Evolutionary conservation across 208 protist genomes (phyloP).

Genomic region (Acanthamoeba sp.): DNA sequence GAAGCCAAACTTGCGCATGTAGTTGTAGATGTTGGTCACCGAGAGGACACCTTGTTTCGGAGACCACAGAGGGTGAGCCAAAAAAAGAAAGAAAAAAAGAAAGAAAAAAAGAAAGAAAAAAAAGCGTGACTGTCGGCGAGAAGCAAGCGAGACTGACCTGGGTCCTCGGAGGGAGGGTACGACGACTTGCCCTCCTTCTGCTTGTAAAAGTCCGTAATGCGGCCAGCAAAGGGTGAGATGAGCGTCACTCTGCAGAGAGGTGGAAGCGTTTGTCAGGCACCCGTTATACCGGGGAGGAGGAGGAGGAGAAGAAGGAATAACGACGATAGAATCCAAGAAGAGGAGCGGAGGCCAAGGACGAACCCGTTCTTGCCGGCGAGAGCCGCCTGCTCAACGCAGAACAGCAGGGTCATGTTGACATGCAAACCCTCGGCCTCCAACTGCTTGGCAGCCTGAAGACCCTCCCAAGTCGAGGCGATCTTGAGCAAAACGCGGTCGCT

Average conservation of each 20-base stretch:
- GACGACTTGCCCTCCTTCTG: conserved; percentile 75
- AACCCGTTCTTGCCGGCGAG: conserved; percentile 34
- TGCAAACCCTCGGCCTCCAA: conserved; percentile 97
- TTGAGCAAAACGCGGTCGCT: conserved; percentile 97
- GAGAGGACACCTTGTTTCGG: conserved; percentile 92
- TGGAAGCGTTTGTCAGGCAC: too few species aligned
- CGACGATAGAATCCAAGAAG: conserved; percentile 92
- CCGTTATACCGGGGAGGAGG: neutral
- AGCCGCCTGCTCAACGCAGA: conserved; percentile 94
- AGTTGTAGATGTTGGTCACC: conserved; percentile 97
- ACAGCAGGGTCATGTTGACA: conserved; percentile 99
- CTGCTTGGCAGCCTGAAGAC: conserved; percentile 92
- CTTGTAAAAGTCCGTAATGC: conserved; percentile 98
- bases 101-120: neutral
- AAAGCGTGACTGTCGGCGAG: too few species aligned
- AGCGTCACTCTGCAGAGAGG: conserved; percentile 42
- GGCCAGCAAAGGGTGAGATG: conserved; percentile 96
- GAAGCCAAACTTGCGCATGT: conserved; percentile 98
- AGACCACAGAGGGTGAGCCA: neutral
- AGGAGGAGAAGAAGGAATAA: neutral
- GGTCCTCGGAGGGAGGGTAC: conserved; percentile 92
- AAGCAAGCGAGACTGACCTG: conserved; percentile 77
- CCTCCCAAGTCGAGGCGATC: conserved; percentile 98
- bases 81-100: neutral
- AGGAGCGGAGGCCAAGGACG: conserved; percentile 92